phyloP scores from a whole-genome alignment of 176 grass and related monocot genomes.

The Secale cereale region DNA sequence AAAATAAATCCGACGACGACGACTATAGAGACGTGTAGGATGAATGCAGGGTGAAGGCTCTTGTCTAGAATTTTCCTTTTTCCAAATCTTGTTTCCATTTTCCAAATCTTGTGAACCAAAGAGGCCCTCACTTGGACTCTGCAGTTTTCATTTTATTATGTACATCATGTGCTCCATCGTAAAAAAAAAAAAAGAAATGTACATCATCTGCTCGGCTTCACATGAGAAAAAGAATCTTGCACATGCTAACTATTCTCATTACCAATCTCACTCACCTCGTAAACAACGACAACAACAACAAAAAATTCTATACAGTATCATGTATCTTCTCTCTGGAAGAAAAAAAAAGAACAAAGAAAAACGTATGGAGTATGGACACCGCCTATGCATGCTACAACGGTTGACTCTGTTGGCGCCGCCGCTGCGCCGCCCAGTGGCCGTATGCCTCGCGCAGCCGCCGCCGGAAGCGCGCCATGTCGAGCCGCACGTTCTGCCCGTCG shows the following conservation, averaged over 20 bases:
- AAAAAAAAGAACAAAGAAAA: background rate
- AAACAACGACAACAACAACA: too few relatives aligned
- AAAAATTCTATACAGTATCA: constrained; percentile 14
- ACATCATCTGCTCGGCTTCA: background rate
- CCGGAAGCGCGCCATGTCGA: constrained; percentile 59
- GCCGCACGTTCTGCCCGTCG: constrained; percentile 61
- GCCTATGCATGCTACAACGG: background rate
- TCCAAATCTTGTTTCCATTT: too few relatives aligned
- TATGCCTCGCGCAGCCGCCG: constrained; percentile 41
- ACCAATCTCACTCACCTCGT: background rate
- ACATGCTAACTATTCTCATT: background rate
- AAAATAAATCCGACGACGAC: too few relatives aligned
- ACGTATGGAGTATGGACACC: background rate
- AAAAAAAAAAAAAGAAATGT: too few relatives aligned
- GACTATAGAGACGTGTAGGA: too few relatives aligned
- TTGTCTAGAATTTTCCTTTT: too few relatives aligned
- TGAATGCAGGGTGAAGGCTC: too few relatives aligned
- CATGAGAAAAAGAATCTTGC: background rate
- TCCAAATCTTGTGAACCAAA: too few relatives aligned
- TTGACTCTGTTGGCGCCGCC: background rate
- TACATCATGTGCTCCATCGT: background rate
- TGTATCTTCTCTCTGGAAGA: background rate
- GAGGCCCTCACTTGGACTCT: background rate
- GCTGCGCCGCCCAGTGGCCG: constrained; percentile 38
- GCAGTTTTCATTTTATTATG: background rate